These are phyloP conservation scores for Tylopilus rubrobrunneus DNA, from an alignment of 768 basidiomycete species.

Conservation along the genomic window DNA sequence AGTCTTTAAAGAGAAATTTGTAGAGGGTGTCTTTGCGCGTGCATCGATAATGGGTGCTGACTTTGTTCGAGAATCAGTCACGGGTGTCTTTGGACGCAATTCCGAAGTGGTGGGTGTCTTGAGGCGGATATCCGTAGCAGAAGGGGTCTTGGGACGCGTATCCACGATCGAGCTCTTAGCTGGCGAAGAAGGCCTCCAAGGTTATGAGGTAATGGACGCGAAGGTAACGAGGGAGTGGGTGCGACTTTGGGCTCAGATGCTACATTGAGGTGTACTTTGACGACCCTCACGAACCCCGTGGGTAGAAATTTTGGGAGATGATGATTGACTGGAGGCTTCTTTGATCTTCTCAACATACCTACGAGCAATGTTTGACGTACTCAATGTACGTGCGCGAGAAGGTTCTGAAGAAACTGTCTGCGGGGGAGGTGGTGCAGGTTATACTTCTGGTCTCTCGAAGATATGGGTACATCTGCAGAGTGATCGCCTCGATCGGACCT, in stretches of 20 bases:
- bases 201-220: slow-evolving; percentile 21
- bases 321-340: slow-evolving; percentile 32
- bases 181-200: slow-evolving; percentile 6
- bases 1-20: slow-evolving; percentile 10
- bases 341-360: slow-evolving; percentile 35
- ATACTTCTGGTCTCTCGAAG: slow-evolving; percentile 78
- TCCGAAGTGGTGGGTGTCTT: slow-evolving; percentile 18
- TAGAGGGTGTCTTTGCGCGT: slow-evolving; percentile 19
- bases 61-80: slow-evolving; percentile 13
- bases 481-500: slow-evolving; percentile 85
- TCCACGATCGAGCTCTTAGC: slow-evolving; percentile 15
- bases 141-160: slow-evolving; percentile 20
- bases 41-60: slow-evolving; percentile 10
- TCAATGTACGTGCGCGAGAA: slow-evolving; percentile 29
- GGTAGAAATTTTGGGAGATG: slow-evolving; percentile 26
- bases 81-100: slow-evolving; percentile 21
- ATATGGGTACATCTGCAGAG: slow-evolving; percentile 88
- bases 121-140: slow-evolving; percentile 15
- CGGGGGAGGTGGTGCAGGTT: not conserved
- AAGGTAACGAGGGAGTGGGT: slow-evolving; percentile 13
- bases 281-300: slow-evolving; percentile 44
- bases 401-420: slow-evolving; percentile 15
- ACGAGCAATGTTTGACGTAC: slow-evolving; percentile 34
- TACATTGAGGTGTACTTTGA: slow-evolving; percentile 42
- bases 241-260: slow-evolving; percentile 14